Evolutionary conservation across 768 basidiomycete species (phyloP).

Genomic region (Obba rivulosa): DNA sequence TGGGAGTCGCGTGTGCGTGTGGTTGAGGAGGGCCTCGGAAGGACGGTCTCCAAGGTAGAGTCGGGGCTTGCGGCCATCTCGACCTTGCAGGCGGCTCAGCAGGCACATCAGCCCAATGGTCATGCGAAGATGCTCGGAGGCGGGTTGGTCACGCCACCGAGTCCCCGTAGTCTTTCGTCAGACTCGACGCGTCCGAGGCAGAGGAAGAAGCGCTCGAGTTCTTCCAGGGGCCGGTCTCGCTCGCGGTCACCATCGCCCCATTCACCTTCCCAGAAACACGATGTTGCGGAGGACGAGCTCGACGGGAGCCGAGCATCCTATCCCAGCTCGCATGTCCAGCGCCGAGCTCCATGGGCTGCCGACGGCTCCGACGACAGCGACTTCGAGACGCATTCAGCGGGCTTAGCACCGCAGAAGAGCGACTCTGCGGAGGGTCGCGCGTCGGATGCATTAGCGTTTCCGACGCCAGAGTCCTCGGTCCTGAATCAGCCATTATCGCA

Average conservation of each 20-base stretch:
- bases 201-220: conserved; percentile 24
- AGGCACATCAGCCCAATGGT: conserved; percentile 33
- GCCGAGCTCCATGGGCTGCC: conserved; percentile 21
- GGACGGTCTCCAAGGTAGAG: conserved; percentile 33
- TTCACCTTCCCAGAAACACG: conserved; percentile 5
- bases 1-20: conserved; percentile 63
- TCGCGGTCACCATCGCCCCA: conserved; percentile 27
- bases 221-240: conserved; percentile 33
- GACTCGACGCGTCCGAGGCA: conserved; percentile 39
- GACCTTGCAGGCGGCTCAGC: conserved; percentile 26
- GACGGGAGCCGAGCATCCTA: conserved; percentile 2
- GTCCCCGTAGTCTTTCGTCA: conserved; percentile 64
- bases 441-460: conserved; percentile 18
- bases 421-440: conserved; percentile 8
- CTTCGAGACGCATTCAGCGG: conserved; percentile 9
- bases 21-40: conserved; percentile 51
- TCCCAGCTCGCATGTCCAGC: conserved; percentile 6
- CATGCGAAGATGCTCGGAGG: conserved; percentile 26
- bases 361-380: conserved; percentile 22
- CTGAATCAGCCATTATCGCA: conserved; percentile 21
- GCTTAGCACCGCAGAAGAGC: conserved; percentile 5
- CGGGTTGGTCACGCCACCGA: conserved; percentile 71
- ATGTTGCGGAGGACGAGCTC: conserved; percentile 4
- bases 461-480: conserved; percentile 25
- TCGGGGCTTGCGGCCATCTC: conserved; percentile 26